A percentile compares a stretch with the other conserved stretches of the same genome.
These are phyloP conservation scores for Fragilariopsis cylindrus DNA, from an alignment of 108 stramenopile species.

Conservation along the genomic window DNA sequence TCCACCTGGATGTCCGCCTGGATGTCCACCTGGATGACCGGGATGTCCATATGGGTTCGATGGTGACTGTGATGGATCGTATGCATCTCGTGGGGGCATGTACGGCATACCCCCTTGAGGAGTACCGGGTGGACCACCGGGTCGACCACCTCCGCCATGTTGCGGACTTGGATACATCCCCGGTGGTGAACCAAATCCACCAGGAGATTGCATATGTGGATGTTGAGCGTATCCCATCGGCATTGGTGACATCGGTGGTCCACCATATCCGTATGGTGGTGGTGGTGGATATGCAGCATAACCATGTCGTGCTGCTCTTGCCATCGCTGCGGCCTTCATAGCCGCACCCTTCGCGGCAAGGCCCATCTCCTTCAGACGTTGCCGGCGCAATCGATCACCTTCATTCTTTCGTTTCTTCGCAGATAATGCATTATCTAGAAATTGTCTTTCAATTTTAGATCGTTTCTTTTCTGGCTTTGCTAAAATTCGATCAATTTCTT, in stretches of 20 bases:
- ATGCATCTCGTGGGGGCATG: constrained; percentile 37
- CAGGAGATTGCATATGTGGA: constrained; percentile 45
- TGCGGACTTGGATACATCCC: constrained; percentile 44
- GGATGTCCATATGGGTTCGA: background rate
- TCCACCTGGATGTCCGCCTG: too few relatives aligned
- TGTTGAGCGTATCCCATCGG: constrained; percentile 45
- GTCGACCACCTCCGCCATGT: constrained; percentile 7
- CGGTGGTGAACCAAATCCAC: constrained; percentile 41
- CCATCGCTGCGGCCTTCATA: constrained; percentile 34
- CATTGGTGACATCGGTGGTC: constrained; percentile 55
- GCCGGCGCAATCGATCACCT: constrained; percentile 76
- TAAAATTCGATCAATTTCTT: constrained; percentile 65
- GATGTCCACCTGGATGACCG: too few relatives aligned
- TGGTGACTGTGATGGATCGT: constrained; percentile 28
- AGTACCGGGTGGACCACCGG: constrained; percentile 29
- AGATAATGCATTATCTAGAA: constrained; percentile 47
- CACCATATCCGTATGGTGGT: constrained; percentile 18
- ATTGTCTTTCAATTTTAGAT: constrained; percentile 66
- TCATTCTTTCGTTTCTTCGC: constrained; percentile 84
- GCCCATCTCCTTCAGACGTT: constrained; percentile 67
- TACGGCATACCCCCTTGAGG: constrained; percentile 37
- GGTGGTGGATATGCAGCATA: constrained; percentile 24
- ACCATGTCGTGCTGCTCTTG: constrained; percentile 30
- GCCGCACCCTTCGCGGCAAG: constrained; percentile 51
- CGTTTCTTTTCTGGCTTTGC: constrained; percentile 67